Evolutionary conservation across 169 alveolate genomes (phyloP).

Genomic region (Cryptosporidium andersoni): DNA sequence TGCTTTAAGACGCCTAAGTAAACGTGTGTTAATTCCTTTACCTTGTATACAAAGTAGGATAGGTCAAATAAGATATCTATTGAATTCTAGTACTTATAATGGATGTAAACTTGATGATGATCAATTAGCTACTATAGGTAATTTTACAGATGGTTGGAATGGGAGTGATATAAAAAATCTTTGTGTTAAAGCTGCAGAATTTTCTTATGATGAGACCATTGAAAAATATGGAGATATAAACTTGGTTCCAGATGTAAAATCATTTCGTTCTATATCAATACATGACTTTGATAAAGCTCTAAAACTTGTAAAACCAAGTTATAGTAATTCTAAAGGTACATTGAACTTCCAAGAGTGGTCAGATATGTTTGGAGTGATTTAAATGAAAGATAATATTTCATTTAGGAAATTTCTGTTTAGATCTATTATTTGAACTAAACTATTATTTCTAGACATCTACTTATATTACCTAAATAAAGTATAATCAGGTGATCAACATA

Average conservation of each 20-base stretch:
- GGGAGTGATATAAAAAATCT: slow-evolving; percentile 85
- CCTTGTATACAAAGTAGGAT: slow-evolving; percentile 89
- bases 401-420: too few species aligned
- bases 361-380: slow-evolving; percentile 31
- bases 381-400: neutral
- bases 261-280: slow-evolving; percentile 82
- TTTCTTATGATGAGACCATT: slow-evolving; percentile 86
- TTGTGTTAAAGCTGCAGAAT: slow-evolving; percentile 87
- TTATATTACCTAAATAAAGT: too few species aligned
- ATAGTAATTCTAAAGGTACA: slow-evolving; percentile 20
- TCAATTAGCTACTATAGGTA: slow-evolving; percentile 79
- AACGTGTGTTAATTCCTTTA: slow-evolving; percentile 90
- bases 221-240: slow-evolving; percentile 83
- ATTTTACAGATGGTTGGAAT: slow-evolving; percentile 83
- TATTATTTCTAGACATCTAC: too few species aligned
- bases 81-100: slow-evolving; percentile 80
- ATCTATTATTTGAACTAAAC: too few species aligned
- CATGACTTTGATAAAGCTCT: slow-evolving; percentile 84
- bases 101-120: slow-evolving; percentile 77
- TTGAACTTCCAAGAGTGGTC: slow-evolving; percentile 47
- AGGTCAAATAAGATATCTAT: slow-evolving; percentile 82
- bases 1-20: slow-evolving; percentile 90
- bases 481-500: neutral
- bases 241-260: slow-evolving; percentile 80
- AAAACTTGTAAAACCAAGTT: slow-evolving; percentile 78